Evolutionary conservation across 495 filamentous ascomycete genomes (phyloP).

Genomic region (Penicillium canariense): DNA sequence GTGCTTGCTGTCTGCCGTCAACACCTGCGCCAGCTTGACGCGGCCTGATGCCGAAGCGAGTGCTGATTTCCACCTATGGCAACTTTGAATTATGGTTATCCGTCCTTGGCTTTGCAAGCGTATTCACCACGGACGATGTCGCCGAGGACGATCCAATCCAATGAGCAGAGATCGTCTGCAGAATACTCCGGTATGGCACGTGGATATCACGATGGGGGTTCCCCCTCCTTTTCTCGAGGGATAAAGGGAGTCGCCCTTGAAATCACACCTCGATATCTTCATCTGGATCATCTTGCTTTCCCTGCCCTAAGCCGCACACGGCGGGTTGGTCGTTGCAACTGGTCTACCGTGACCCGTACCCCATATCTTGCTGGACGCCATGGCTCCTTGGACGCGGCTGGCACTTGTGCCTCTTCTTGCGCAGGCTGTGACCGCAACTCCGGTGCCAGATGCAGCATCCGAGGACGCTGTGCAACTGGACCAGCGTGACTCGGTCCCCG

Average conservation of each 20-base stretch:
- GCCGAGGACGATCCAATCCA: constrained; percentile 19
- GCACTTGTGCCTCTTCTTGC: constrained; percentile 20
- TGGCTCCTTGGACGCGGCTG: constrained; percentile 24
- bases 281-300: constrained; percentile 2
- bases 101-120: constrained; percentile 22
- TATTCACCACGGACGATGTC: neutral
- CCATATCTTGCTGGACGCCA: constrained; percentile 7
- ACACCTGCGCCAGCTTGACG: neutral
- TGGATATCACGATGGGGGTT: constrained; percentile 9
- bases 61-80: constrained; percentile 8
- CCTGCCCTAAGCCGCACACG: constrained; percentile 2
- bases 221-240: constrained; percentile 2
- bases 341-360: constrained; percentile 6
- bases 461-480: constrained; percentile 6
- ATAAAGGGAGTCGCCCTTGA: neutral
- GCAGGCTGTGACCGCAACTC: constrained; percentile 12
- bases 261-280: neutral
- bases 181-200: constrained; percentile 13
- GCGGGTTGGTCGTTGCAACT: constrained; percentile 2
- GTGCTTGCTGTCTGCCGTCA: neutral
- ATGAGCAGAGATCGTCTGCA: constrained; percentile 14
- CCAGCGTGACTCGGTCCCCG: constrained; percentile 10
- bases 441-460: constrained; percentile 10
- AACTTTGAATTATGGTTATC: neutral
- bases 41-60: neutral